Base-by-base conservation (phyloP, 257 asterid species). In the Forsythia suspensa region DNA sequence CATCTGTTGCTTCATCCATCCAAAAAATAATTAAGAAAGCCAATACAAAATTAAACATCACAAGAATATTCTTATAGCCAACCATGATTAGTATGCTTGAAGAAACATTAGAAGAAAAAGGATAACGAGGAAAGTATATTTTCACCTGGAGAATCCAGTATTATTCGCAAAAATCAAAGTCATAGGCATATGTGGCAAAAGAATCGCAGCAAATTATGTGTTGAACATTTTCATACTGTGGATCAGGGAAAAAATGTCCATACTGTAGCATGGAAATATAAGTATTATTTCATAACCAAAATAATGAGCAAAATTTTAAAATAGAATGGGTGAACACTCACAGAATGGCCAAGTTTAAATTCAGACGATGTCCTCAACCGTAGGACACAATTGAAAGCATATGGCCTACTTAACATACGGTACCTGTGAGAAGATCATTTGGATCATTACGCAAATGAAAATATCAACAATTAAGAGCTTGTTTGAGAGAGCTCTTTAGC, bases 161-260 rank as follows among this genome's bases (percentile, higher is more conserved):
- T 83, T 90, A 68, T 81, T 86, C 76, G 65, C 93, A 86, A 96
- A 96, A 96, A 82, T 96, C 98, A 79, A 96, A 96, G 87, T 96
- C 98, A 83, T 94, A 96, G 59, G 97, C 98, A 83, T 96, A 96
- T 76, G 99, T 93, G 76, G 97, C 99, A 76, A 91, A 96, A 67
- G 97, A 89, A 88, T 96, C 99, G 24, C 99, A 96, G 83, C 98
- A 93, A 83, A 93, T 94, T 75, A 96, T 87, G 80, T 96, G 99
- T 82, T 96, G 99, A 77, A 96, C 98, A 78, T 96, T 93, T 87
- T 90, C 99, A 79, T 94, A 96, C 82, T 91, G 97, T 3, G 99
- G 98, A 82, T 96, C 99, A 18, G 99, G 98, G 85, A 96, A 96
- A 90, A 92, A 96, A 88, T 96, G 99, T 46, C 99, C 99, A 84